Percentiles rank a stretch among this genome's conserved stretches.
Conservation (phyloP, 345 rosid species). For the Salix brachista region DNA sequence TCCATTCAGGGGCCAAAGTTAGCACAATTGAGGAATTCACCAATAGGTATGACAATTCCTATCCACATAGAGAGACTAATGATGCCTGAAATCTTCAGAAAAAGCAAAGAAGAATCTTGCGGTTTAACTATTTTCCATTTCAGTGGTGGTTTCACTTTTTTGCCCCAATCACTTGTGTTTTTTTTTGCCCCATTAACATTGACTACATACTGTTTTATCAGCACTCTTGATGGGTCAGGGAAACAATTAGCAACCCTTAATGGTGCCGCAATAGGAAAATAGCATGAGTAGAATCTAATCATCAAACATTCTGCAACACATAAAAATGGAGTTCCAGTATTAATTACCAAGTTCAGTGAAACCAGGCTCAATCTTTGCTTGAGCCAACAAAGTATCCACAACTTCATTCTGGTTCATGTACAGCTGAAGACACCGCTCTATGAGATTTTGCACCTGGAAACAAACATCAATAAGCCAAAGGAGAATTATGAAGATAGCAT, state of each 20-base stretch:
- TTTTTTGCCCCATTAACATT: neutral
- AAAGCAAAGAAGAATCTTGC: no score
- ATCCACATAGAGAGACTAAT: neutral
- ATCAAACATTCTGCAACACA: neutral
- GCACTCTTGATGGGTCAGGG: neutral
- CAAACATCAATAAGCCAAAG: neutral
- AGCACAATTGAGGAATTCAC: neutral
- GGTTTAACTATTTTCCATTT: no score
- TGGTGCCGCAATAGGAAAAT: neutral
- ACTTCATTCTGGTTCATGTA: slow-evolving; percentile 36
- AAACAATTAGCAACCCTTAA: neutral
- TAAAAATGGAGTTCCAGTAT: neutral
- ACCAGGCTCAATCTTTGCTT: slow-evolving; percentile 37
- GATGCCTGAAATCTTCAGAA: neutral
- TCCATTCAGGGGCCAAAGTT: neutral
- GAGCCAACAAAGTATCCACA: slow-evolving; percentile 25
- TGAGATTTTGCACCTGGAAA: slow-evolving; percentile 35
- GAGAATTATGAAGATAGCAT: neutral
- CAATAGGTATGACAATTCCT: neutral
- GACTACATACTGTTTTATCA: neutral
- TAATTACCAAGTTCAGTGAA: slow-evolving; percentile 34
- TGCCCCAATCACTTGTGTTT: no score
- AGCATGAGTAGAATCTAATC: neutral
- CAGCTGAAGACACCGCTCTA: slow-evolving; percentile 34
- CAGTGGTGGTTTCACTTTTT: no score